Evolutionary conservation across 768 basidiomycete species (phyloP), one percentile per base, ranked within the genome.

Genomic region (Pulveroboletus sp.): DNA sequence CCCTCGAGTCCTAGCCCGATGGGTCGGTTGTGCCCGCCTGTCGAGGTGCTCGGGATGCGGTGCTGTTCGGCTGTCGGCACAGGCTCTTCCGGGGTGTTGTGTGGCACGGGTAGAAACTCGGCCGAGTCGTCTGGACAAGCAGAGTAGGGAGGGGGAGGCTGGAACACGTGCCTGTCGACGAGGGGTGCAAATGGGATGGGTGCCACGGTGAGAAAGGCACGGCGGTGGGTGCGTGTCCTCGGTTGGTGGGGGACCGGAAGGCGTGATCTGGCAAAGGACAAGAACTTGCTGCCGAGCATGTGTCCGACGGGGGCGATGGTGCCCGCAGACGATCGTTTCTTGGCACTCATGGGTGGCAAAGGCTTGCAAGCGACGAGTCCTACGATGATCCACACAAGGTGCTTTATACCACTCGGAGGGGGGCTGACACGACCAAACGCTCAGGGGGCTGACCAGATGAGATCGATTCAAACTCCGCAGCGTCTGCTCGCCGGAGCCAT

Each of bases 1-100:
- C 66, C 62, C 31, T 51, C 57, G 42, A 66, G 52, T 6, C 65
- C 65, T 2, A 66, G 65, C 3, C 65, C 65, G 33, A 68, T 24
- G 6, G 50, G 43, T 17, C 3, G 30, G 11, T 15, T 21, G 39
- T 40, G 7, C 9, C 31, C 26, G 3, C n/a, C 14, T 3, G 39
- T 44, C 47, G 44, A 26, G 0, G 43, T n/a, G 8, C 17, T 11
- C 28, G 30, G 9, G 15, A 28, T 24, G 18, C 46, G 7, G 15
- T 31, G 13, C 26, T 24, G 46, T 14, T 2, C 26, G 32, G 31
- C 33, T 15, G 17, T 18, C 18, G 39, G 2, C 7, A 35, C 9
- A 0, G 51, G 31, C 5, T n/a, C 28, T 21, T 54, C 58, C 3
- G 64, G 65, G 6, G 59, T 68, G 48, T 68, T 66, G 53, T 66